Evolutionary conservation across 2,329 filamentous ascomycete genomes (phyloP).

Genomic region (Escovopsis sp.): DNA sequence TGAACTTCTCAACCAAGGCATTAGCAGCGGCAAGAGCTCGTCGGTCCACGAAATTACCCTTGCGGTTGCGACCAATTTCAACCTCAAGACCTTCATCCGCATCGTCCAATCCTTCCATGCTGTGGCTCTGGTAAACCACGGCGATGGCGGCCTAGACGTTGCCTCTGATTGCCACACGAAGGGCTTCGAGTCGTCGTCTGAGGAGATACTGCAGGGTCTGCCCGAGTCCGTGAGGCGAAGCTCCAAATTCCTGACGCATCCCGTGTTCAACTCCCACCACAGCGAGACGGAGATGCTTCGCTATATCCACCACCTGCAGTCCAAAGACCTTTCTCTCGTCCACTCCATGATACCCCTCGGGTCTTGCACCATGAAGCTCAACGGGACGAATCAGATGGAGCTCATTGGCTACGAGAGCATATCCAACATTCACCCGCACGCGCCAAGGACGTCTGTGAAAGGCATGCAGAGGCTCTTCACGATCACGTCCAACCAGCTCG

Average conservation of each 20-base stretch:
- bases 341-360: conserved; percentile 97
- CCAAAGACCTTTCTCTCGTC: conserved; percentile 82
- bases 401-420: conserved; percentile 66
- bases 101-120: conserved; percentile 13
- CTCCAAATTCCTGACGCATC: conserved; percentile 68
- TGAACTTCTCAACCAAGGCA: conserved; percentile 37
- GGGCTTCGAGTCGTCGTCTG: conserved; percentile 14
- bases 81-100: conserved; percentile 8
- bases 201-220: conserved; percentile 26
- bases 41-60: conserved; percentile 11
- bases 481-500: conserved; percentile 60
- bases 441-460: conserved; percentile 43
- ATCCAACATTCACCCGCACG: conserved; percentile 68
- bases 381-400: conserved; percentile 85
- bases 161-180: conserved; percentile 27
- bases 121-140: conserved; percentile 13
- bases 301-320: conserved; percentile 86
- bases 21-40: conserved; percentile 58
- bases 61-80: conserved; percentile 13
- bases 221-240: conserved; percentile 51
- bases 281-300: conserved; percentile 88
- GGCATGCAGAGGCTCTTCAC: conserved; percentile 58
- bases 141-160: conserved; percentile 9
- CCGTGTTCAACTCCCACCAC: conserved; percentile 88
- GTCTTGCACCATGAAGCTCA: conserved; percentile 97